Evolutionary conservation across 148 eudicot species (phyloP).

Genomic region (Rhododendron mucronatum): DNA sequence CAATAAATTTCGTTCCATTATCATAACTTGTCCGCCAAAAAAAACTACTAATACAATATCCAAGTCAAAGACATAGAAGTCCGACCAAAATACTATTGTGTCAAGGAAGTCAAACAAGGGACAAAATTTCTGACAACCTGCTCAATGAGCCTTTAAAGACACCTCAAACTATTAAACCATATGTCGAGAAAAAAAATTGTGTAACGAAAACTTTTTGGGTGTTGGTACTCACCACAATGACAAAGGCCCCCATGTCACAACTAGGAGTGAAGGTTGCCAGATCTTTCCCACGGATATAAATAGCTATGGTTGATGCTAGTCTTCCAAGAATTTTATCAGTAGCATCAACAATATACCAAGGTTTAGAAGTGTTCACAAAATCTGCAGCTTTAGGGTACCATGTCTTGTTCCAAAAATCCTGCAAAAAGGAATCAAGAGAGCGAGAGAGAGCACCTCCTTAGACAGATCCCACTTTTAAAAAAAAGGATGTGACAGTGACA

Average conservation of each 20-base stretch:
- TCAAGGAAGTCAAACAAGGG: background rate
- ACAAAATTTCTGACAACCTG: background rate
- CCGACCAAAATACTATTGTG: background rate
- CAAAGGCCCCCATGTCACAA: slow-evolving; percentile 98
- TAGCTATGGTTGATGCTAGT: slow-evolving; percentile 78
- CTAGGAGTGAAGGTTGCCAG: slow-evolving; percentile 88
- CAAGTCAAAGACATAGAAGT: background rate
- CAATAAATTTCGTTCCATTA: background rate
- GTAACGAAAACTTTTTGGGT: background rate
- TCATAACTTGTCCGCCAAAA: background rate
- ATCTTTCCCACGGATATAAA: slow-evolving; percentile 87
- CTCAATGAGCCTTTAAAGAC: background rate
- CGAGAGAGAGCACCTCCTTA: background rate
- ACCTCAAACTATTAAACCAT: background rate
- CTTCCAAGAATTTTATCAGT: slow-evolving; percentile 87
- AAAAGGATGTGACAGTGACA: background rate
- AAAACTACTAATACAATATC: background rate
- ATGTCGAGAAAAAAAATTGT: background rate
- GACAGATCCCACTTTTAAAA: background rate
- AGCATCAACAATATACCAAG: slow-evolving; percentile 95
- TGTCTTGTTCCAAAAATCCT: slow-evolving; percentile 95
- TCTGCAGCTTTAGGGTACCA: slow-evolving; percentile 95
- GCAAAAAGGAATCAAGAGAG: slow-evolving; percentile 7
- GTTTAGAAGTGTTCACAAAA: slow-evolving; percentile 70
- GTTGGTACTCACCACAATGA: slow-evolving; percentile 73